Evolutionary conservation across 768 basidiomycete species (phyloP).

Genomic region (Galerina marginata): DNA sequence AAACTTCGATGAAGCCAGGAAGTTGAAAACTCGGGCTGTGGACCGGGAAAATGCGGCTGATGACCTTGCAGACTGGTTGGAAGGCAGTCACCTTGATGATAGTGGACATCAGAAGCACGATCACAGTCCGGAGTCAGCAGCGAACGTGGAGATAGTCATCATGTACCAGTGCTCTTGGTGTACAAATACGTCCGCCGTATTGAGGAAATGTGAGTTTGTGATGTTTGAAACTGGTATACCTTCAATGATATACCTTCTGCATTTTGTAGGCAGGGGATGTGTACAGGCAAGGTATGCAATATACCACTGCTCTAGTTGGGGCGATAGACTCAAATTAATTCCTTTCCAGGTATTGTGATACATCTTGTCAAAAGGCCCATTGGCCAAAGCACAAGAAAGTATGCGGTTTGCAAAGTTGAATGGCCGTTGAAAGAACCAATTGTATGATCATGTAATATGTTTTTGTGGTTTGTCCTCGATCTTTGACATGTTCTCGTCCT

Average conservation of each 20-base stretch:
- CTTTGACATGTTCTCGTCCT: too few species aligned
- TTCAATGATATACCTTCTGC: background rate
- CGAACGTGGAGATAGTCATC: constrained; percentile 53
- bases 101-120: constrained; percentile 27
- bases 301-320: too few species aligned
- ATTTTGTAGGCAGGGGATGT: constrained; percentile 28
- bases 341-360: constrained; percentile 25
- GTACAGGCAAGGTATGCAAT: constrained; percentile 24
- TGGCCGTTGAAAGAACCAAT: too few species aligned
- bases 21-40: constrained; percentile 25
- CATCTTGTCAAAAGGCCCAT: constrained; percentile 29
- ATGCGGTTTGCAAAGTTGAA: constrained; percentile 8
- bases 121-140: constrained; percentile 40
- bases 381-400: constrained; percentile 30
- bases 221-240: background rate
- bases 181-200: constrained; percentile 52
- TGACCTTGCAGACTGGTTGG: constrained; percentile 63
- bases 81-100: constrained; percentile 48
- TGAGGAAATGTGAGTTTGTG: constrained; percentile 27
- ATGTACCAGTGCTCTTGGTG: constrained; percentile 71
- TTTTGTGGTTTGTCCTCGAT: too few species aligned
- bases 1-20: constrained; percentile 33
- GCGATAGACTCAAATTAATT: background rate
- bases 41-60: constrained; percentile 52
- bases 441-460: too few species aligned